Conservation (phyloP, 2,329 filamentous ascomycete species). For the Trichoderma lentiforme region DNA sequence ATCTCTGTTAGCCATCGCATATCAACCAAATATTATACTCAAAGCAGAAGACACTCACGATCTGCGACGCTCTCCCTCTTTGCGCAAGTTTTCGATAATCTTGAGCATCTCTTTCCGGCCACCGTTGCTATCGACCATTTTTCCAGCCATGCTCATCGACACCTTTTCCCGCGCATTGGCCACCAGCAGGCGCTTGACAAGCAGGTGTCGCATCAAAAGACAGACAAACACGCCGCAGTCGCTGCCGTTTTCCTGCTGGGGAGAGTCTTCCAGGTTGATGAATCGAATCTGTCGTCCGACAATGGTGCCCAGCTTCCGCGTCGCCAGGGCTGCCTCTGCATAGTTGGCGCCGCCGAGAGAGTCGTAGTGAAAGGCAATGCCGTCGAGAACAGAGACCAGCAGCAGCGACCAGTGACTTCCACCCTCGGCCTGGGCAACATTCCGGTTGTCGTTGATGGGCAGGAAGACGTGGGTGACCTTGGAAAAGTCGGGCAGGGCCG, state of each 20-base stretch:
- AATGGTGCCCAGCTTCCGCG: constrained; percentile 65
- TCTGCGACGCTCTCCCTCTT: constrained; percentile 80
- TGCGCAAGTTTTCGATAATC: constrained; percentile 81
- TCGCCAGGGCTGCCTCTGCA: constrained; percentile 66
- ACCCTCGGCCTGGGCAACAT: constrained; percentile 74
- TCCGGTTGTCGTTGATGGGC: constrained; percentile 85
- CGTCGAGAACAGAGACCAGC: constrained; percentile 82
- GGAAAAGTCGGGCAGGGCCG: constrained; percentile 76
- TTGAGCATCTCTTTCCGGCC: constrained; percentile 87
- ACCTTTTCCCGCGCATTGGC: constrained; percentile 82
- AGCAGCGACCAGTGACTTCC: constrained; percentile 94
- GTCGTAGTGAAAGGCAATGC: constrained; percentile 95
- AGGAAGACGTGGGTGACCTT: constrained; percentile 90
- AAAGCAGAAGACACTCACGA: constrained; percentile 56
- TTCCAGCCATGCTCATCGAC: constrained; percentile 87
- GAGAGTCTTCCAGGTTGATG: constrained; percentile 77
- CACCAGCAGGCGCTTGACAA: constrained; percentile 76
- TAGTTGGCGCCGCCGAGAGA: constrained; percentile 74
- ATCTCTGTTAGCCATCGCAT: constrained; percentile 9
- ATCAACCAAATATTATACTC: neutral
- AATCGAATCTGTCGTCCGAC: constrained; percentile 68
- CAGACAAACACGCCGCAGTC: constrained; percentile 98
- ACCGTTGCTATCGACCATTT: constrained; percentile 73
- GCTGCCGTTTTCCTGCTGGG: constrained; percentile 86
- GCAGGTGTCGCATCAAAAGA: constrained; percentile 88